Evolutionary conservation across 257 asterid genomes (phyloP), one percentile per base, ranked within the genome.

Genomic region (Avicennia marina): DNA sequence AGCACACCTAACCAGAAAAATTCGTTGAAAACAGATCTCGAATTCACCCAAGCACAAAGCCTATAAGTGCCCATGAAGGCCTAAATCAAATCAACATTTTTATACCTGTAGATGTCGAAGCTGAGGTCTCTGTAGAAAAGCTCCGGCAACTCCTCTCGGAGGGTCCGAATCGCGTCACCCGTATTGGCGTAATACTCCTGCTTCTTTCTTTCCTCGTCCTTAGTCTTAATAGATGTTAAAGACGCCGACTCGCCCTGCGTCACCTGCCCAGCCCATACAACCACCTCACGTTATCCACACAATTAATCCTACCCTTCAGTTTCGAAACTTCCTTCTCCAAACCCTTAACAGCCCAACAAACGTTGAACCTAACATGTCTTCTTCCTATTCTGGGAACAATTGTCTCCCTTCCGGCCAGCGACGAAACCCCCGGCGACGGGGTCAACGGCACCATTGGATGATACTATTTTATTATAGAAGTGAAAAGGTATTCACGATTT

Each of bases 91-190:
- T 53, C 11, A 1, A 41, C 22, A n/a, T n/a, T n/a, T n/a, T n/a
- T n/a, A n/a, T n/a, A 87, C 95, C 95, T 78, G 77, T 77, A 87
- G 46, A 87, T 84, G 67, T 79, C 80, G 64, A 79, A 87, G 72
- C 56, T 81, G 53, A 79, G 86, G 53, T 87, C 94, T 57, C 70
- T 72, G 40, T 75, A 60, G 48, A 87, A 87, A 41, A 87, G 69
- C 25, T 65, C 66, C n/a, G 89, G 96, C 16, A 81, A 77, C 75
- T 87, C 96, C 50, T 84, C 94, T 1, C 91, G 79, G 48, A 87
- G 64, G 29, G 84, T 81, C 69, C 90, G 81, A 69, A 87, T 81
- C 1, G 90, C 94, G 63, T 84, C 79, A 52, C 96, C 96, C 33
- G 71, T 62, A 75, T 87, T 84, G 60, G 81, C 60, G 67, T 84